Base-by-base conservation (phyloP, 352 stramenopile genomes). In the Thalassiosira sp. region DNA sequence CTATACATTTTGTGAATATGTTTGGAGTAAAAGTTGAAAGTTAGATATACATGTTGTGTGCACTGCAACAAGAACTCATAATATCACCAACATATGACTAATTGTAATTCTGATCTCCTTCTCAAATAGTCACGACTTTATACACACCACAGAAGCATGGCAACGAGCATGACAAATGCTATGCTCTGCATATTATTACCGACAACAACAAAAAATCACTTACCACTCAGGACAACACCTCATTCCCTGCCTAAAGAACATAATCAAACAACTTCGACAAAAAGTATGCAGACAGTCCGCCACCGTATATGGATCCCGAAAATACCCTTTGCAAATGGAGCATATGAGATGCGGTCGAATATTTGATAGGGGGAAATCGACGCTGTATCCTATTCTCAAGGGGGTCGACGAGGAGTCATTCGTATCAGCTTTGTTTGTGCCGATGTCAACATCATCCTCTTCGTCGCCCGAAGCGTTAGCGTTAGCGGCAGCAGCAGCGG, bases 221-320 rank as follows among this genome's bases (percentile, higher is more conserved):
- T 37, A 37, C n/a, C 51, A 31, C 40, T 8, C 16, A 59, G 5
- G 22, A 58, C 35, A 28, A 28, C 73, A 74, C 24, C 49, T 70
- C 22, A 68, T 43, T 1, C 78, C 77, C 40, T 46, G 24, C 6
- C 59, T 10, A 63, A 89, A 79, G 6, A 72, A 70, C 35, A 79
- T 52, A 49, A 83, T 64, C 24, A 91, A 65, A 71, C 86, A 91
- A 40, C 61, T 71, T 11, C 84, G 70, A 59, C 86, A 91, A 76
- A 91, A 91, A 31, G 77, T 85, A 74, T 90, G 81, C 5, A 90
- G 56, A 67, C 83, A 91, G 45, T 91, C 85, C 3, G 73, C 56
- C 22, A 91, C 84, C 3, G 86, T 90, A 45, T 89, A 77, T 0
- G 78, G 65, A 75, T 90, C 73, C 1, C 78, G 67, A 59, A 84